phyloP scores from a whole-genome alignment of 1,284 basidiomycete species.

The Ceratobasidium sp. region DNA sequence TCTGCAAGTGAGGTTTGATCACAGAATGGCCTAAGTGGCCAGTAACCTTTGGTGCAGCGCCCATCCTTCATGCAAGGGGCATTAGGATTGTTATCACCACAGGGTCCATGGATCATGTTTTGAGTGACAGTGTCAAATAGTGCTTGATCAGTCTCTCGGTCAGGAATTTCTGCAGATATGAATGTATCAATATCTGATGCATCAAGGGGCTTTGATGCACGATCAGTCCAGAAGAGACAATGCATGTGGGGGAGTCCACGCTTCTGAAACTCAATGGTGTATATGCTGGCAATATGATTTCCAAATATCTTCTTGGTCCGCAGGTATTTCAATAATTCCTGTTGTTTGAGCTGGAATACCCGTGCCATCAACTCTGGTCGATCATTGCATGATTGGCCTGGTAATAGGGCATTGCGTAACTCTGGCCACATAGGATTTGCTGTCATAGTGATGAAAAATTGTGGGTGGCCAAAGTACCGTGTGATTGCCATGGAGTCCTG shows the following conservation, averaged over 20 bases:
- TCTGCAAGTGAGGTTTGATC: conserved; percentile 51
- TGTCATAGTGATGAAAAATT: conserved; percentile 59
- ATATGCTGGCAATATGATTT: conserved; percentile 50
- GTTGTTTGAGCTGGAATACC: conserved; percentile 56
- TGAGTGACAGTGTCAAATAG: conserved; percentile 51
- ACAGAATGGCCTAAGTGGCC: conserved; percentile 51
- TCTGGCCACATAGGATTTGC: conserved; percentile 58
- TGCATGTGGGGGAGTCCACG: conserved; percentile 59
- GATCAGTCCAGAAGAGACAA: conserved; percentile 53
- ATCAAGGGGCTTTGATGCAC: conserved; percentile 48
- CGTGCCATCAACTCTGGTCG: conserved; percentile 56
- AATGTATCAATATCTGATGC: conserved; percentile 52
- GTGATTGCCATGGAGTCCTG: conserved; percentile 58
- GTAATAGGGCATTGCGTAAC: conserved; percentile 52
- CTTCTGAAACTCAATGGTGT: conserved; percentile 61
- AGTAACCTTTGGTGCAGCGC: conserved; percentile 54
- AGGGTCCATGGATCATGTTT: conserved; percentile 59
- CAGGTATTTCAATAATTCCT: conserved; percentile 52
- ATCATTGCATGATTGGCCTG: conserved; percentile 54
- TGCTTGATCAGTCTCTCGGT: conserved; percentile 51
- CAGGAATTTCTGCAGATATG: conserved; percentile 56
- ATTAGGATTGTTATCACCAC: conserved; percentile 50
- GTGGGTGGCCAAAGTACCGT: conserved; percentile 49
- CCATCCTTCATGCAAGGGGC: conserved; percentile 55
- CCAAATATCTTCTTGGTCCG: conserved; percentile 51